Conservation (phyloP, 495 filamentous ascomycete genomes). For the Aspergillus baeticus region DNA sequence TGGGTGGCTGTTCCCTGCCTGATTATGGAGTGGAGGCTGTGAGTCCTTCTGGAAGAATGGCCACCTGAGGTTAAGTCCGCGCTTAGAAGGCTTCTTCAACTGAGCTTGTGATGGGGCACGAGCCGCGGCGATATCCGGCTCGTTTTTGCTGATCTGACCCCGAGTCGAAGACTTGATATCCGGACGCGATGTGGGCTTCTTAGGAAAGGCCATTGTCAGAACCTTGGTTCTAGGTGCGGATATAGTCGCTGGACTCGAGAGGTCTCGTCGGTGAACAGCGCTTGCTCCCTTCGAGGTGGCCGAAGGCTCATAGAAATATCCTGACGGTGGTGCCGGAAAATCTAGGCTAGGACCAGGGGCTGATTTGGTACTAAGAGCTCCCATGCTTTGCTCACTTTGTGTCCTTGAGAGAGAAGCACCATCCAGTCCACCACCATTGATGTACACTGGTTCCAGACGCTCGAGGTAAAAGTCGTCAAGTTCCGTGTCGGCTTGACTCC, state of each 20-base stretch:
- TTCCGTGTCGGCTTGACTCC: slow-evolving; percentile 50
- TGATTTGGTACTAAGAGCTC: slow-evolving; percentile 52
- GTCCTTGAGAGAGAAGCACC: slow-evolving; percentile 54
- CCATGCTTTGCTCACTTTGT: slow-evolving; percentile 62
- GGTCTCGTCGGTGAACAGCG: slow-evolving; percentile 3
- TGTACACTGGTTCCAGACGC: slow-evolving; percentile 82
- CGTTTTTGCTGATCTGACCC: neutral
- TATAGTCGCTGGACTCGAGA: slow-evolving; percentile 1
- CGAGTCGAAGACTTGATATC: neutral
- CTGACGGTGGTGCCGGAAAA: slow-evolving; percentile 21
- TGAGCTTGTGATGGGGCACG: neutral
- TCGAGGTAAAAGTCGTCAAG: slow-evolving; percentile 71
- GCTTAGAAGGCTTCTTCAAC: slow-evolving; percentile 23
- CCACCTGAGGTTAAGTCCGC: slow-evolving; percentile 61
- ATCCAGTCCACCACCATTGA: slow-evolving; percentile 66
- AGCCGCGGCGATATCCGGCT: neutral
- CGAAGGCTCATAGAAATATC: slow-evolving; percentile 37
- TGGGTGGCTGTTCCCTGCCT: slow-evolving; percentile 9
- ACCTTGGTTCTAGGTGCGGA: neutral
- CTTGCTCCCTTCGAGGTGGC: slow-evolving; percentile 19
- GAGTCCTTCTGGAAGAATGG: slow-evolving; percentile 73
- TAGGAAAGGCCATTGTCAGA: slow-evolving; percentile 5
- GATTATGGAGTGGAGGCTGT: slow-evolving; percentile 8
- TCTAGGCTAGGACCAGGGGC: slow-evolving; percentile 24
- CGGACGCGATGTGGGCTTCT: neutral